Base-by-base conservation (phyloP, 2,329 filamentous ascomycete species). In the Fusarium sp. region DNA sequence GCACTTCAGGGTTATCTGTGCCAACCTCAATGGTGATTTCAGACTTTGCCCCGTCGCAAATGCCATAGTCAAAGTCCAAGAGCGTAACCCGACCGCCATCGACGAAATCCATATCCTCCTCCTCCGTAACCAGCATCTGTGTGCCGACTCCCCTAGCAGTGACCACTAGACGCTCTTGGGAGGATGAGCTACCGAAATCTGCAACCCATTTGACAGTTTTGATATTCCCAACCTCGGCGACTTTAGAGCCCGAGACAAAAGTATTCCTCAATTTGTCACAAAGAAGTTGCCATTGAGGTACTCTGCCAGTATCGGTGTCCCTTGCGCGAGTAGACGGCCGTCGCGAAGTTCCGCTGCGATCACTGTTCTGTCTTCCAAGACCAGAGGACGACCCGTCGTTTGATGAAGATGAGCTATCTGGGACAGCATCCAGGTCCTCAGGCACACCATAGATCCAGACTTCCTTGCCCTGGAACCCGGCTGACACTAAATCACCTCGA, bases 401-500 rank as follows among this genome's bases (percentile, higher is more conserved):
- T 32, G 59, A 56, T 3, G 62, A 52, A 4, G 66, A 38, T 3
- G 70, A 52, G 53, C 48, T 78, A 75, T 85, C 82, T 2, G 85
- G 80, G 19, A 85, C 76, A 22, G 87, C 83, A 71, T 91, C 89
- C 19, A 93, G 77, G 67, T 91, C 87, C 69, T 90, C 87, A 1
- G 91, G 91, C 26, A 94, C 79, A 25, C 91, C 91, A 73, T 94
- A 94, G 3, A 94, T 75, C 90, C 91, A 94, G 6, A 95, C 78
- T 24, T 91, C 87, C 53, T 85, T 88, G 12, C 85, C 87, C 55
- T 89, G 82, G 65, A 93, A 93, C 1, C 90, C 91, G 10, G 91
- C 85, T 15, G 89, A 88, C 22, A 92, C 87, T 25, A 94, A 79
- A 46, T 92, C 89, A 13, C 91, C 91, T 54, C 83, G 80, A 53